Conservation (phyloP, 1,139 yeast species). For the Pichia sp. region DNA sequence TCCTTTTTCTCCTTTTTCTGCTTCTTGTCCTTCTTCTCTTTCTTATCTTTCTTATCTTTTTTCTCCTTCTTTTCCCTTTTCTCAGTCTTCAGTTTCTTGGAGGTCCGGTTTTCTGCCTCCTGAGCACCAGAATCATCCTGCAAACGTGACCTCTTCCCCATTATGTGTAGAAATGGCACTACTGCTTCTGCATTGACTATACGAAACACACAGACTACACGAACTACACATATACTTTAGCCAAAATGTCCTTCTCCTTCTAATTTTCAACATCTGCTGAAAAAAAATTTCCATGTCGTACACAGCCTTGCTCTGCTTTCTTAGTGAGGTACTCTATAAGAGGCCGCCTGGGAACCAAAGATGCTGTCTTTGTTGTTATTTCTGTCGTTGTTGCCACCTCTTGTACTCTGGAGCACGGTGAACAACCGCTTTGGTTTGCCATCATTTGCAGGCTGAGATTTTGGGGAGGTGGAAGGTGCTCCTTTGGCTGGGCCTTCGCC, state of each 20-base stretch:
- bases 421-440: background rate
- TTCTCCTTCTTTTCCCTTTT: background rate
- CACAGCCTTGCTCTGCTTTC: constrained; percentile 1
- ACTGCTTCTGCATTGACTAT: background rate
- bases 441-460: background rate
- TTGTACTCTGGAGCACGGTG: background rate
- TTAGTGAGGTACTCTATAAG: constrained; percentile 17
- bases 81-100: background rate
- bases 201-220: background rate
- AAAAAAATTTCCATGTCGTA: constrained; percentile 9
- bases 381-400: background rate
- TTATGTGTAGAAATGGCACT: background rate
- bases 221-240: background rate
- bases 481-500: constrained; percentile 20
- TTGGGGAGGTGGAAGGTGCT: background rate
- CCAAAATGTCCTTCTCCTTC: background rate
- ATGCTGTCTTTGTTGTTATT: constrained; percentile 23
- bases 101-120: constrained; percentile 7
- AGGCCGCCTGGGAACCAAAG: constrained; percentile 28
- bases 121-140: constrained; percentile 6
- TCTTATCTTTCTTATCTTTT: constrained; percentile 9
- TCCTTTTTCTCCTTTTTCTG: constrained; percentile 3
- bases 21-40: constrained; percentile 9
- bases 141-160: background rate
- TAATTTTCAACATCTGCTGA: background rate